A percentile compares a stretch with the other conserved stretches of the same genome.
Evolutionary conservation across 805 yeast species (phyloP).

Genomic region (Suhomyces emberorum): DNA sequence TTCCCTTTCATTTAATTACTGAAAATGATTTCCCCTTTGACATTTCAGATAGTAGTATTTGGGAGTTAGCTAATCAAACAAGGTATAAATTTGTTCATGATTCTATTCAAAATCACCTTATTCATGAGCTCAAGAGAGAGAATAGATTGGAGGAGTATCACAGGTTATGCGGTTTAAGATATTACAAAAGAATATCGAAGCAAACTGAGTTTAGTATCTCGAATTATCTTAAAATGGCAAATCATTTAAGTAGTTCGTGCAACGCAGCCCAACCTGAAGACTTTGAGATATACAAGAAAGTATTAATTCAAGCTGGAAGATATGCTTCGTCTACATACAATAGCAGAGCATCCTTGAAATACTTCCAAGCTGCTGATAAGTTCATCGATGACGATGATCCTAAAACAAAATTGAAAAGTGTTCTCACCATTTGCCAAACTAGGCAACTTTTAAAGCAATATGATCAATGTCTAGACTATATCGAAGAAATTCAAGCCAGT

Average conservation of each 20-base stretch:
- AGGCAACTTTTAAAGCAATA: conserved; percentile 25
- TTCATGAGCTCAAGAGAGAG: conserved; percentile 20
- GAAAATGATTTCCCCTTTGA: conserved; percentile 25
- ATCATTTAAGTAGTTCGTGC: conserved; percentile 36
- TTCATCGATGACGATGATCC: conserved; percentile 19
- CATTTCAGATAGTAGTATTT: conserved; percentile 26
- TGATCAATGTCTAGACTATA: conserved; percentile 33
- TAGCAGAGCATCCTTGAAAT: conserved; percentile 37
- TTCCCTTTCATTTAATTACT: conserved; percentile 42
- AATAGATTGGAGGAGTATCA: conserved; percentile 31
- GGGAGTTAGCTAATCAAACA: conserved; percentile 34
- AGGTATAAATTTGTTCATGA: conserved; percentile 42
- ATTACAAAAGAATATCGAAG: conserved; percentile 21
- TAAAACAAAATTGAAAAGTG: conserved; percentile 19
- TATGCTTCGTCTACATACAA: conserved; percentile 44
- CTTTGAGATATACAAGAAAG: conserved; percentile 31
- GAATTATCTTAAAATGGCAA: conserved; percentile 35
- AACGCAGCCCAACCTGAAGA: conserved; percentile 34
- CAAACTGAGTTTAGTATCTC: conserved; percentile 15
- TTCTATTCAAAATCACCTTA: conserved; percentile 29
- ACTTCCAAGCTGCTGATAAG: conserved; percentile 33
- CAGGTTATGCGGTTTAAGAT: conserved; percentile 42
- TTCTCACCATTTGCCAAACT: conserved; percentile 33
- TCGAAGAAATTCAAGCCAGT: conserved; percentile 25
- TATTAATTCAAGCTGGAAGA: conserved; percentile 43